Percentiles rank a stretch among this genome's conserved stretches.
Conservation (phyloP, 257 asterid species). For the Anisodus acutangulus region DNA sequence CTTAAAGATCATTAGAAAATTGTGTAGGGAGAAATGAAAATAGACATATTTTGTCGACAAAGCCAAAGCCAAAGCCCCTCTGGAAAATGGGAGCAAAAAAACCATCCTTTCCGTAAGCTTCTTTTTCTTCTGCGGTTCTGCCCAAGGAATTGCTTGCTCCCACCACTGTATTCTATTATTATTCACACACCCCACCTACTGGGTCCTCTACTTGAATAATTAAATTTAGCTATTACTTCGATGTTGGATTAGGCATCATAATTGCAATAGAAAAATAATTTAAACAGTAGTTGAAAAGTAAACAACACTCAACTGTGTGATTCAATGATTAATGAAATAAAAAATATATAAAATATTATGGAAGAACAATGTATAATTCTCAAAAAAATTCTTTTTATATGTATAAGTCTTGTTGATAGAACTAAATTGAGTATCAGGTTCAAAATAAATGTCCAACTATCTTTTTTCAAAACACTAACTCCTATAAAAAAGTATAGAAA, state of each 20-base stretch:
- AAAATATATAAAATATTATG: neutral
- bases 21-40: neutral
- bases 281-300: neutral
- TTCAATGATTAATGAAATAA: neutral
- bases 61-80: neutral
- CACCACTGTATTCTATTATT: constrained; percentile 1
- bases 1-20: neutral
- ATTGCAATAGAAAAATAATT: neutral
- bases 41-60: constrained; percentile 16
- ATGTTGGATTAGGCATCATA: neutral
- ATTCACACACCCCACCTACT: neutral
- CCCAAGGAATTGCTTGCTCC: constrained; percentile 28
- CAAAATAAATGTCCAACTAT: too few relatives aligned
- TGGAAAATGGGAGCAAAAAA: too few relatives aligned
- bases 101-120: constrained; percentile 31
- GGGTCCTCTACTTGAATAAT: neutral
- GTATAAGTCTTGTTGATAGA: too few relatives aligned
- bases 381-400: neutral
- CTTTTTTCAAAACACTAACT: too few relatives aligned
- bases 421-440: too few relatives aligned
- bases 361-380: neutral
- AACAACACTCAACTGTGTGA: neutral
- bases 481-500: too few relatives aligned
- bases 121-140: neutral
- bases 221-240: neutral